Evolutionary conservation across 164 flowering plant genomes (phyloP).

Genomic region (Nymphaea colorata): DNA sequence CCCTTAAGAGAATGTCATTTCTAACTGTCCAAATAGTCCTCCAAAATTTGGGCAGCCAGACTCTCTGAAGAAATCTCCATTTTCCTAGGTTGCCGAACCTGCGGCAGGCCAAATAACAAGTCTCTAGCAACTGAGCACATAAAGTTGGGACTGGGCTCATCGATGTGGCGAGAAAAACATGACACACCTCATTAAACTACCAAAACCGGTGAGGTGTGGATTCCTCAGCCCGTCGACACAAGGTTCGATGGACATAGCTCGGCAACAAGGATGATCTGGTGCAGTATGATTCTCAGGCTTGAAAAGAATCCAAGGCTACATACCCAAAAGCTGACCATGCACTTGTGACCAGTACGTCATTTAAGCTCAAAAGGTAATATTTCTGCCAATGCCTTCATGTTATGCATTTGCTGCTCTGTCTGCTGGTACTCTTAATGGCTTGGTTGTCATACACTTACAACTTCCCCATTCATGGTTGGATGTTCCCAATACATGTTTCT

Average conservation of each 20-base stretch:
- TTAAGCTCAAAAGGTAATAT: slow-evolving; percentile 68
- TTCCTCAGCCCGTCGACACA: slow-evolving; percentile 13
- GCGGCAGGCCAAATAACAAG: too few relatives aligned
- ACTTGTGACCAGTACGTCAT: slow-evolving; percentile 60
- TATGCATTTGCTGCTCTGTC: slow-evolving; percentile 46
- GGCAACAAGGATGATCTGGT: slow-evolving; percentile 64
- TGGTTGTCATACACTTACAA: slow-evolving; percentile 62
- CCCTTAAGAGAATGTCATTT: too few relatives aligned
- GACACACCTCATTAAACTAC: too few relatives aligned
- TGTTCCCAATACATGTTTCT: slow-evolving; percentile 69
- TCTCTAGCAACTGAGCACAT: too few relatives aligned
- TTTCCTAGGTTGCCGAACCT: too few relatives aligned
- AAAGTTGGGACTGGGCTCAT: too few relatives aligned
- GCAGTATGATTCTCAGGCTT: slow-evolving; percentile 58
- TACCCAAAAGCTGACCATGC: slow-evolving; percentile 90
- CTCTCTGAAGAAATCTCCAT: too few relatives aligned
- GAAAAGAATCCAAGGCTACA: slow-evolving; percentile 84
- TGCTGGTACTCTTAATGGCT: slow-evolving; percentile 72
- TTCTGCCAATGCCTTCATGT: slow-evolving; percentile 79
- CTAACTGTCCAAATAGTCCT: too few relatives aligned
- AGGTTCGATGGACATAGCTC: slow-evolving; percentile 83
- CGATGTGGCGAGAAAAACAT: too few relatives aligned
- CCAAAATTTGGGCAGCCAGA: too few relatives aligned
- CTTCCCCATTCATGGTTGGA: slow-evolving; percentile 57
- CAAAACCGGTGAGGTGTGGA: too few relatives aligned